These are phyloP conservation scores for Serendipita sp. DNA, from an alignment of 768 basidiomycete species.

Conservation along the genomic window DNA sequence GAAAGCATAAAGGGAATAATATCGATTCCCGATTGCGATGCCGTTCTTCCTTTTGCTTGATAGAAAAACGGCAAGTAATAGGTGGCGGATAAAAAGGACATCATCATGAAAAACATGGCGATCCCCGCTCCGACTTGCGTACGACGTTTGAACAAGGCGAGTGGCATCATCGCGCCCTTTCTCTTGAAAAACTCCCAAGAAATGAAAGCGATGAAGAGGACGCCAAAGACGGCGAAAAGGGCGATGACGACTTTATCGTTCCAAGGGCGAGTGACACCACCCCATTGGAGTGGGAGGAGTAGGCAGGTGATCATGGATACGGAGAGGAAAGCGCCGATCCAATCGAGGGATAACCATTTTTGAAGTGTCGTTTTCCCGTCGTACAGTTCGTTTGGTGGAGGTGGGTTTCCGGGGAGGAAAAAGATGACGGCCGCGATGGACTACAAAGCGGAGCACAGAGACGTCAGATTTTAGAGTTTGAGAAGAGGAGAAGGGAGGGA, in stretches of 20 bases:
- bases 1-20: slow-evolving; percentile 21
- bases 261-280: slow-evolving; percentile 31
- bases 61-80: slow-evolving; percentile 10
- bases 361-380: slow-evolving; percentile 6
- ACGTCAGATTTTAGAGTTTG: background rate
- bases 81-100: background rate
- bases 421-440: background rate
- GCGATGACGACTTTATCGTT: slow-evolving; percentile 21
- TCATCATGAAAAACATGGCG: slow-evolving; percentile 15
- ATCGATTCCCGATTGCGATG: slow-evolving; percentile 19
- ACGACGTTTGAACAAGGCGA: slow-evolving; percentile 18
- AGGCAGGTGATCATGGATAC: slow-evolving; percentile 23
- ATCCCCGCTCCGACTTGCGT: slow-evolving; percentile 15
- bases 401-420: background rate
- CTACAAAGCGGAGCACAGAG: background rate
- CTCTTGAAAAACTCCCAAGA: slow-evolving; percentile 19
- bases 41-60: slow-evolving; percentile 20
- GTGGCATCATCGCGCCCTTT: slow-evolving; percentile 22
- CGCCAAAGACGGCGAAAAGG: slow-evolving; percentile 14
- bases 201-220: slow-evolving; percentile 19
- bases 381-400: background rate
- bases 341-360: slow-evolving; percentile 21
- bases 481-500: background rate
- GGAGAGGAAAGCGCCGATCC: slow-evolving; percentile 24
- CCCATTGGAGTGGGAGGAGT: slow-evolving; percentile 31